Percentiles rank a stretch among this genome's conserved stretches.
phyloP scores from a whole-genome alignment of 768 basidiomycete species.

The Tricholoma saponaceum region DNA sequence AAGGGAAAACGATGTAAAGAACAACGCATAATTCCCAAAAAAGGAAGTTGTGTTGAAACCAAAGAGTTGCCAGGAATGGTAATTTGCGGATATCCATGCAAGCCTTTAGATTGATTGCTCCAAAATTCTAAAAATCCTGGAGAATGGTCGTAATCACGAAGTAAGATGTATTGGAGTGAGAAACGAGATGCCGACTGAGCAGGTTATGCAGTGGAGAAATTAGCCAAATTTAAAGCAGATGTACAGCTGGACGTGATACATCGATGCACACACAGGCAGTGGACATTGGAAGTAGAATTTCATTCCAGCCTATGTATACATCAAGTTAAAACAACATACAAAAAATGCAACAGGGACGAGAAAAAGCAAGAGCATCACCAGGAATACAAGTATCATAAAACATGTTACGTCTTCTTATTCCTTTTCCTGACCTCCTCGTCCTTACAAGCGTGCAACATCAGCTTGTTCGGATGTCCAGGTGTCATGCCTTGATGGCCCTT shows the following conservation, averaged over 20 bases:
- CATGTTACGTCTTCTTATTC: constrained; percentile 33
- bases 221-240: too few species aligned
- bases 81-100: too few species aligned
- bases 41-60: not conserved
- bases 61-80: not conserved
- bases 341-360: not conserved
- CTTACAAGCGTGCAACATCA: constrained; percentile 82
- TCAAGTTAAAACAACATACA: too few species aligned
- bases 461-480: constrained; percentile 64
- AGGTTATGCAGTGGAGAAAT: too few species aligned
- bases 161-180: too few species aligned
- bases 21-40: not conserved
- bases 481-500: constrained; percentile 89
- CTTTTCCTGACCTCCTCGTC: constrained; percentile 82
- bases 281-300: too few species aligned
- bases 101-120: too few species aligned
- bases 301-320: not conserved
- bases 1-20: not conserved
- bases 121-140: too few species aligned
- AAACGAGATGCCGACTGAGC: too few species aligned
- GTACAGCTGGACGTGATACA: too few species aligned
- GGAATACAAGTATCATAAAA: not conserved
- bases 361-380: not conserved
- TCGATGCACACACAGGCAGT: too few species aligned
- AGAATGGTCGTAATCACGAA: too few species aligned